Evolutionary conservation across 257 asterid genomes (phyloP).

Genomic region (Lithospermum erythrorhizon): DNA sequence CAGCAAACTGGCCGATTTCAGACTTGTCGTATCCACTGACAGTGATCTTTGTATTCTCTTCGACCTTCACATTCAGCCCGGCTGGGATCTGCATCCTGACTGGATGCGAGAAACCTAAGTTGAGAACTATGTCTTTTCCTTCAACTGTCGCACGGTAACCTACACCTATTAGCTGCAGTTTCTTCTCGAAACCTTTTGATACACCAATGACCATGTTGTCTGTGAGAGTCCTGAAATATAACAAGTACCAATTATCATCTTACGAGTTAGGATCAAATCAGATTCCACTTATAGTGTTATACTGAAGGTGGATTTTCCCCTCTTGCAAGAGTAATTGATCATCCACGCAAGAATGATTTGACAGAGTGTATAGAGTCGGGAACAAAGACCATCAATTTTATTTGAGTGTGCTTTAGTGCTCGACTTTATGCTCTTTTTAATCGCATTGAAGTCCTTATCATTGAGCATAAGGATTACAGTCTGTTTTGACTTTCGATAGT

Average conservation of each 20-base stretch:
- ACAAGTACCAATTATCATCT: background rate
- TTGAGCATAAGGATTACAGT: too few relatives aligned
- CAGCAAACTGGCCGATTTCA: constrained; percentile 85
- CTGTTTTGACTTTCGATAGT: too few relatives aligned
- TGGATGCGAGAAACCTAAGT: constrained; percentile 92
- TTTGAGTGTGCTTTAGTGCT: too few relatives aligned
- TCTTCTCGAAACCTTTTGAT: constrained; percentile 91
- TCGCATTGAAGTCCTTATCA: too few relatives aligned
- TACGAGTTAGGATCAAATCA: background rate
- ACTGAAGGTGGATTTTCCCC: background rate
- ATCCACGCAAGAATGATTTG: too few relatives aligned
- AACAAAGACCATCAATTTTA: too few relatives aligned
- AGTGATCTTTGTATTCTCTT: constrained; percentile 73
- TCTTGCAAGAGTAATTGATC: too few relatives aligned
- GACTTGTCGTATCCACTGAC: constrained; percentile 87
- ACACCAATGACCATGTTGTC: constrained; percentile 97
- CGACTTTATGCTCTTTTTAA: too few relatives aligned
- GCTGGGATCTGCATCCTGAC: constrained; percentile 71
- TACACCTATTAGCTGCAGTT: constrained; percentile 81
- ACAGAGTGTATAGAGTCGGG: too few relatives aligned
- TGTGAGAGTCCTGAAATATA: constrained; percentile 68
- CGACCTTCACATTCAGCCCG: constrained; percentile 78
- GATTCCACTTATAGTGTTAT: background rate
- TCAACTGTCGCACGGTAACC: constrained; percentile 90
- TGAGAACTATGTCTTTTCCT: constrained; percentile 81